Evolutionary conservation across 139 green algal genomes (phyloP).

Genomic region (Tetradesmus obliquus): DNA sequence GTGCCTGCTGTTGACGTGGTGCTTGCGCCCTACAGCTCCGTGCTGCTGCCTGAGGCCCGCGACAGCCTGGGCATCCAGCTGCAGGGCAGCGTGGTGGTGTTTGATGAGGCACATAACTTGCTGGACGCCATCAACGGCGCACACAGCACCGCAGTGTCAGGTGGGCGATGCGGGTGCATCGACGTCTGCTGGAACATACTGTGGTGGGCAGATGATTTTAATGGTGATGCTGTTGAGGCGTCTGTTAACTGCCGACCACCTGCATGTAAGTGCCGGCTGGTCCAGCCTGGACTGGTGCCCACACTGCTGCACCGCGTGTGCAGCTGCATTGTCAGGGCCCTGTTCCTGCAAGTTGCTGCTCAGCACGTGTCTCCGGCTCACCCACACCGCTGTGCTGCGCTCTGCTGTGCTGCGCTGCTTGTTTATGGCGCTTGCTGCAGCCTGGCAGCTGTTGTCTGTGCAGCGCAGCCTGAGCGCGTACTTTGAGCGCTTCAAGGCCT

Average conservation of each 20-base stretch:
- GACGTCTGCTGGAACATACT: neutral
- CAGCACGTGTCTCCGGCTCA: neutral
- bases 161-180: conserved; percentile 16
- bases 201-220: neutral
- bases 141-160: conserved; percentile 73
- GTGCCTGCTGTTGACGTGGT: conserved; percentile 87
- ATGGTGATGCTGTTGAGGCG: neutral
- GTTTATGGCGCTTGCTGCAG: conserved; percentile 26
- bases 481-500: conserved; percentile 75
- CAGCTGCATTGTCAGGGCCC: too few species aligned
- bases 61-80: conserved; percentile 40
- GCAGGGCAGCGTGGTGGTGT: conserved; percentile 78
- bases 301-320: too few species aligned
- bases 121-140: conserved; percentile 80
- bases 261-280: neutral
- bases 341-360: neutral
- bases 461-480: conserved; percentile 63
- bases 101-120: conserved; percentile 99
- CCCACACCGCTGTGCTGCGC: neutral
- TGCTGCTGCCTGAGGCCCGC: conserved; percentile 40
- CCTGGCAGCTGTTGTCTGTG: conserved; percentile 45
- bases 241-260: neutral
- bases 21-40: conserved; percentile 86
- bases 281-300: too few species aligned
- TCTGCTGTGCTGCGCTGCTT: neutral